Evolutionary conservation across 306 rosid genomes (phyloP), one percentile per base, ranked within the genome.

Genomic region (Oemleria cerasiformis): DNA sequence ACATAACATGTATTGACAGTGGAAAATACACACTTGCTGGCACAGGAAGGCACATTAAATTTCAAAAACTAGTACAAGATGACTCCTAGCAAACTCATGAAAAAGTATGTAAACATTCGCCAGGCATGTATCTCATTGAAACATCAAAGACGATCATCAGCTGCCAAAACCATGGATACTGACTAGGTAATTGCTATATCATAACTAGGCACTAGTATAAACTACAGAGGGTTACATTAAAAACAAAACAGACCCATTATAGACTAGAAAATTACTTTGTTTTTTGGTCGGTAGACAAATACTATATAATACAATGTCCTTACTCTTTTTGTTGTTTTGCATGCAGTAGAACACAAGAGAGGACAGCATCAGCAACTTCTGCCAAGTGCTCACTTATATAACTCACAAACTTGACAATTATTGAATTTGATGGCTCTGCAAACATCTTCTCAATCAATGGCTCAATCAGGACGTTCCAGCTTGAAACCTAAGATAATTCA

Each of bases 361-460:
- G 70, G 64, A 94, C 86, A 39, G 77, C 63, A 84, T 94, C 90
- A 78, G 82, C 77, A 83, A 85, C 88, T 83, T 84, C 82, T 69
- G 83, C 88, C 69, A 94, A 76, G 77, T 82, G 82, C 49, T 86
- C 90, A 75, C 88, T 94, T 50, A 89, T 85, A 81, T 72, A 82
- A 83, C 96, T 94, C 63, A 88, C 77, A 81, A 91, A 88, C 78
- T 83, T 87, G 67, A 94, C 97, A 51, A 85, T 63, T 70, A 63
- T 83, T 69, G 96, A 90, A 75, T 91, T 87, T 70, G 98, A 91
- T 66, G 98, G 97, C 83, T 93, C 88, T 34, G 88, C 84, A 82
- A 93, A 91, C 96, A 93, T 81, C 86, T 88, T 93, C 81, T 82
- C 90, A 57, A 93, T 82, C 85, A 93, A 73, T 5, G 94, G 94